Percentiles rank a stretch among this genome's conserved stretches.
Evolutionary conservation across 345 rosid species (phyloP).

Genomic region (Odontarrhena argentea): DNA sequence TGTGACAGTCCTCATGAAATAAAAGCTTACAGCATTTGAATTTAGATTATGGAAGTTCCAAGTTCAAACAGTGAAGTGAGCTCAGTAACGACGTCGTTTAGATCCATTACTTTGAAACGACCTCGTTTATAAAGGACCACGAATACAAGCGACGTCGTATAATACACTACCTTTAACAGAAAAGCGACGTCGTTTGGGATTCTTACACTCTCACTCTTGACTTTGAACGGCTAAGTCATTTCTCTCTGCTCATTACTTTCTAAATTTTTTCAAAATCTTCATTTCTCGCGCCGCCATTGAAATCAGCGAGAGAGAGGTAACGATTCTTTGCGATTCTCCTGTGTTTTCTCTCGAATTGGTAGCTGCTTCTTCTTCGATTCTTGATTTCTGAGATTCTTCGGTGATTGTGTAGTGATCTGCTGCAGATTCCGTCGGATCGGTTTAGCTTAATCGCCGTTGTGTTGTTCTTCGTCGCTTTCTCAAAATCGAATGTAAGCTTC

Average conservation of each 20-base stretch:
- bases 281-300: constrained; percentile 40
- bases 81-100: not conserved
- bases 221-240: not conserved
- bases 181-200: not conserved
- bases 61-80: not conserved
- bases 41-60: not conserved
- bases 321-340: constrained; percentile 12
- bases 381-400: not conserved
- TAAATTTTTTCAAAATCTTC: constrained; percentile 26
- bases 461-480: constrained; percentile 23
- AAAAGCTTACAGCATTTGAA: constrained; percentile 20
- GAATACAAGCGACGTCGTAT: not conserved
- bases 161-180: not conserved
- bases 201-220: not conserved
- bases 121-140: no score
- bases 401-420: not conserved
- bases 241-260: constrained; percentile 1
- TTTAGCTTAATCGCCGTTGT: constrained; percentile 15
- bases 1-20: constrained; percentile 5
- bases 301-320: constrained; percentile 27
- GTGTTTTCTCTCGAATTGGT: constrained; percentile 14
- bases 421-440: constrained; percentile 16
- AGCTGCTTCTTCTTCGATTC: constrained; percentile 23
- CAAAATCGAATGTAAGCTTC: constrained; percentile 16
- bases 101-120: not conserved